phyloP scores from a whole-genome alignment of 495 filamentous ascomycete genomes.

The Neurospora pannonica region DNA sequence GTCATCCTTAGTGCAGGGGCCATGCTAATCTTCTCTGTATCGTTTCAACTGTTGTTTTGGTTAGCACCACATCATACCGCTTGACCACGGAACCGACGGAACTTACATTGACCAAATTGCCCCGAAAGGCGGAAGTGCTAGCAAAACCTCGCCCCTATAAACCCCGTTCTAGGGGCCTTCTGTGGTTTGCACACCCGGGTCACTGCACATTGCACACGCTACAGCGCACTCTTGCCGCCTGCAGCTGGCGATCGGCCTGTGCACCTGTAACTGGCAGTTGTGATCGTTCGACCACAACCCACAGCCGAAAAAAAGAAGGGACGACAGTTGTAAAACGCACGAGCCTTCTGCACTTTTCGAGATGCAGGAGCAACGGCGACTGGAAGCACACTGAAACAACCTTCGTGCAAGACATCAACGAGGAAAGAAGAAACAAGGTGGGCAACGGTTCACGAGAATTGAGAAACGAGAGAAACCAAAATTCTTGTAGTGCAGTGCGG shows the following conservation, averaged over 20 bases:
- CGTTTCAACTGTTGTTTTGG: conserved; percentile 18
- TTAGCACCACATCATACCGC: conserved; percentile 14
- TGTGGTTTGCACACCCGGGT: too few relatives aligned
- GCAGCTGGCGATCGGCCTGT: neutral
- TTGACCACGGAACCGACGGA: neutral
- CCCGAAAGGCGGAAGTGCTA: conserved; percentile 14
- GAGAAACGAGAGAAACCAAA: neutral
- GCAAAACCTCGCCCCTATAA: neutral
- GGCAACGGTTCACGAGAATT: neutral
- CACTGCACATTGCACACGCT: neutral
- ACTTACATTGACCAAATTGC: conserved; percentile 27
- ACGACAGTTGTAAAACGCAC: neutral
- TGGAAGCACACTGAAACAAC: neutral
- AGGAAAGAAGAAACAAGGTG: neutral
- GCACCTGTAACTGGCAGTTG: neutral
- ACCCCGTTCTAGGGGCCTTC: neutral
- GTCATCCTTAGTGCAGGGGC: conserved; percentile 99
- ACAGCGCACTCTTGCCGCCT: neutral
- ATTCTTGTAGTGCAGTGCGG: neutral
- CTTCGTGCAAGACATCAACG: neutral
- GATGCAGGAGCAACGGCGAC: neutral
- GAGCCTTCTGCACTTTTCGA: neutral
- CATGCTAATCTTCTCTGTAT: conserved; percentile 92
- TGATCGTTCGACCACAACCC: neutral
- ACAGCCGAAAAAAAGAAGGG: neutral